Evolutionary conservation across 768 basidiomycete genomes (phyloP).

Genomic region (Pleurotus platypus): DNA sequence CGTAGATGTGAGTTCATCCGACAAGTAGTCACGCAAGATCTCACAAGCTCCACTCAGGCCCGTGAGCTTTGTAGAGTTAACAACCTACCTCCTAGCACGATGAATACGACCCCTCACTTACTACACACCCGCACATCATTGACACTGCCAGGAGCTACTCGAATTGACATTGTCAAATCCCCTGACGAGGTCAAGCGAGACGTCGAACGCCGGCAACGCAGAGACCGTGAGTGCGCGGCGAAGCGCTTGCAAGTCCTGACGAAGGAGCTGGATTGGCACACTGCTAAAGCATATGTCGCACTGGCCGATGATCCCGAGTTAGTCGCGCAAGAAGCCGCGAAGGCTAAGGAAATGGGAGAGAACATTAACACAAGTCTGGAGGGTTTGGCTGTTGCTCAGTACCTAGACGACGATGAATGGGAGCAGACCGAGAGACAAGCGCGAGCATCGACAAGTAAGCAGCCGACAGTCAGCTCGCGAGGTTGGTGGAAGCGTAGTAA

Average conservation of each 20-base stretch:
- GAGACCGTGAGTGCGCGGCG: slow-evolving; percentile 52
- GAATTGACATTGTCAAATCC: slow-evolving; percentile 18
- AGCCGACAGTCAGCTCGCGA: neutral
- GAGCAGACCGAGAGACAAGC: slow-evolving; percentile 37
- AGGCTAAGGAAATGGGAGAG: slow-evolving; percentile 21
- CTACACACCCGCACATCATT: slow-evolving; percentile 65
- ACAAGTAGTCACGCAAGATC: neutral
- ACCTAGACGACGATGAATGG: slow-evolving; percentile 72
- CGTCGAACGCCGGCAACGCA: slow-evolving; percentile 35
- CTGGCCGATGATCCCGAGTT: slow-evolving; percentile 47
- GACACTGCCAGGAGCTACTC: slow-evolving; percentile 44
- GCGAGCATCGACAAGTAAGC: slow-evolving; percentile 12
- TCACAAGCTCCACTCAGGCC: slow-evolving; percentile 30
- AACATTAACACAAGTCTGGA: slow-evolving; percentile 28
- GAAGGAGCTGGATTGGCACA: slow-evolving; percentile 65
- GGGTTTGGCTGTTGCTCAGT: slow-evolving; percentile 50
- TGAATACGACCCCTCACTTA: slow-evolving; percentile 70
- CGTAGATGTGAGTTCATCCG: slow-evolving; percentile 48
- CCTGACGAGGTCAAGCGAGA: slow-evolving; percentile 17
- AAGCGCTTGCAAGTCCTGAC: slow-evolving; percentile 60
- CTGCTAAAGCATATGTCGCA: slow-evolving; percentile 69
- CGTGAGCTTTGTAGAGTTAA: slow-evolving; percentile 64
- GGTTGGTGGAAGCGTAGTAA: neutral
- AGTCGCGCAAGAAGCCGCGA: slow-evolving; percentile 17
- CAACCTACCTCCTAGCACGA: slow-evolving; percentile 57